Percentiles rank a stretch among this genome's conserved stretches.
Conservation (phyloP, 345 rosid species). For the Diplotaxis tenuifolia region DNA sequence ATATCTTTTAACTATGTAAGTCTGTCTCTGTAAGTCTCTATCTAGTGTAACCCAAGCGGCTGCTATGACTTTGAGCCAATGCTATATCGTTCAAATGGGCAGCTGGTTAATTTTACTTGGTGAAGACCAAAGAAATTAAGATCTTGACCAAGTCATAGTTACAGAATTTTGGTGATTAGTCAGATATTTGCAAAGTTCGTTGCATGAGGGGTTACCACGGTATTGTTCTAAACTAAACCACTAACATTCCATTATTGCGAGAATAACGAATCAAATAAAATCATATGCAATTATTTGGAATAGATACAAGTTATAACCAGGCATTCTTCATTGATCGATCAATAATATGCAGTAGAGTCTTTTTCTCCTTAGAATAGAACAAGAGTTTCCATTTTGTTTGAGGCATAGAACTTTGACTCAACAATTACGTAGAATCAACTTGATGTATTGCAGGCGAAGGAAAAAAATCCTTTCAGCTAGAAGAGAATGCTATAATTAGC, state of each 20-base stretch:
- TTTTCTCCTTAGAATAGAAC: neutral
- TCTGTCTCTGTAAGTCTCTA: neutral
- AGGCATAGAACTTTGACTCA: neutral
- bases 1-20: neutral
- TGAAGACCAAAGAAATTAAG: neutral
- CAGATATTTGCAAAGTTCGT: neutral
- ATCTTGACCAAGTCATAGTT: neutral
- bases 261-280: too few species aligned
- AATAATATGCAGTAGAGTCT: too few species aligned
- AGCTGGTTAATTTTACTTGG: neutral
- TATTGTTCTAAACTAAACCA: too few species aligned
- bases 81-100: neutral
- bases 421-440: neutral
- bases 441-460: neutral
- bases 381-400: neutral
- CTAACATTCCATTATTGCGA: too few species aligned
- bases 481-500: neutral
- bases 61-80: neutral
- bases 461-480: neutral
- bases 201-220: neutral
- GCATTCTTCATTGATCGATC: too few species aligned
- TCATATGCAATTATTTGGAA: too few species aligned
- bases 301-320: too few species aligned
- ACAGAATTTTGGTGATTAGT: neutral
- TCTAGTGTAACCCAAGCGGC: neutral